Conservation (phyloP, 768 basidiomycete genomes). For the Ramaria sp. region DNA sequence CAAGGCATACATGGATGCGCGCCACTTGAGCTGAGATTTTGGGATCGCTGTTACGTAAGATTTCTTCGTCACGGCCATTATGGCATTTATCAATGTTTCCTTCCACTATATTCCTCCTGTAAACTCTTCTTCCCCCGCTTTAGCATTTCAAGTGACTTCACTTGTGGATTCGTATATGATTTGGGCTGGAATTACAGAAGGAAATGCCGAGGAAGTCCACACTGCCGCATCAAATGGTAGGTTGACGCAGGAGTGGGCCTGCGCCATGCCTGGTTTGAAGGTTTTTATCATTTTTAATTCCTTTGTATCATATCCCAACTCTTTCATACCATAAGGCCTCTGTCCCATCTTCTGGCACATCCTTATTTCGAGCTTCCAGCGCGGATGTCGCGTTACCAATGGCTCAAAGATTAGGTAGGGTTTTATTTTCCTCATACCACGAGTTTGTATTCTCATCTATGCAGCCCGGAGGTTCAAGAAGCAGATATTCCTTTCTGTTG, state of each 20-base stretch:
- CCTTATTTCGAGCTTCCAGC: conserved; percentile 49
- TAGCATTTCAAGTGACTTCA: conserved; percentile 55
- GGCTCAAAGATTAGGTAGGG: conserved; percentile 69
- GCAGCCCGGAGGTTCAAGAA: conserved; percentile 56
- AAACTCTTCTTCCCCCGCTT: conserved; percentile 26
- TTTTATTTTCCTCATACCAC: conserved; percentile 10
- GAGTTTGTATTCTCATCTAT: conserved; percentile 8
- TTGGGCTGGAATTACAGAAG: conserved; percentile 61
- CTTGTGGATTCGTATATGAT: conserved; percentile 72
- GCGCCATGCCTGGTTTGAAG: conserved; percentile 55
- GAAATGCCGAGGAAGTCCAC: conserved; percentile 30
- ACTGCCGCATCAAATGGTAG: conserved; percentile 41
- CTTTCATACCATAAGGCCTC: not conserved
- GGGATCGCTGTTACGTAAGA: conserved; percentile 1
- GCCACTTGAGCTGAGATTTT: not conserved
- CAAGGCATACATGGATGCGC: conserved; percentile 6
- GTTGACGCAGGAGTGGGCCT: conserved; percentile 70
- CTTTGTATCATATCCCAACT: not conserved
- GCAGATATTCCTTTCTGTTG: conserved; percentile 66
- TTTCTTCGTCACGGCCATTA: not conserved
- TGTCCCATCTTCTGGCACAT: conserved; percentile 38
- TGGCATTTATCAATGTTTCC: conserved; percentile 2
- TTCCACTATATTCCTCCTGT: not conserved
- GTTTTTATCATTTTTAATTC: conserved; percentile 19
- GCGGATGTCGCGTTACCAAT: conserved; percentile 60